These are phyloP conservation scores for Microthyrium microscopicum DNA, from an alignment of 2,329 filamentous ascomycete genomes.

Conservation along the genomic window DNA sequence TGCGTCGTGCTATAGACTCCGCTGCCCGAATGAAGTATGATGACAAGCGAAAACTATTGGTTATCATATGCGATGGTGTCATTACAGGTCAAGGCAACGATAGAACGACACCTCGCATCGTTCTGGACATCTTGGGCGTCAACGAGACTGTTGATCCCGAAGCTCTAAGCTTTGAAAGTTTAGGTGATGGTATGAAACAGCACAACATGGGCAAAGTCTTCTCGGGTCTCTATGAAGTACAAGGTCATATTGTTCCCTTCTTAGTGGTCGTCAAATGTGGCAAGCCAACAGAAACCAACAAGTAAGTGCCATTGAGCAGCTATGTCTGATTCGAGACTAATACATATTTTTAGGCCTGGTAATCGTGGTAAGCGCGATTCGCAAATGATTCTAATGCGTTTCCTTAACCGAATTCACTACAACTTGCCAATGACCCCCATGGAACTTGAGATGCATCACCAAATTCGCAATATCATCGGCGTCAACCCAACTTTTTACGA, in stretches of 20 bases:
- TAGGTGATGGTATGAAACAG: constrained; percentile 90
- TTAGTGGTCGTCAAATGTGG: constrained; percentile 93
- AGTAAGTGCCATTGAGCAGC: constrained; percentile 15
- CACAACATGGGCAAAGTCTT: constrained; percentile 99
- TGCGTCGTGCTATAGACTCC: constrained; percentile 93
- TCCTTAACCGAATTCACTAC: constrained; percentile 98
- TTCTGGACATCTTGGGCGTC: constrained; percentile 91
- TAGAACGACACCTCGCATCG: constrained; percentile 83
- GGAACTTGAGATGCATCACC: constrained; percentile 96
- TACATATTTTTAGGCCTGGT: constrained; percentile 39
- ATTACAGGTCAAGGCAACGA: constrained; percentile 99
- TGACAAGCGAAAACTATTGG: constrained; percentile 89
- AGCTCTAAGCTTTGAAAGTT: constrained; percentile 86
- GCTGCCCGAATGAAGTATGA: constrained; percentile 92
- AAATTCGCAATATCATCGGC: constrained; percentile 96
- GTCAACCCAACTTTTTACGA: constrained; percentile 98
- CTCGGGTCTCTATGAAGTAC: constrained; percentile 91
- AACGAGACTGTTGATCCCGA: constrained; percentile 88
- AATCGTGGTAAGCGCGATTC: constrained; percentile 99
- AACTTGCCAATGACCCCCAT: constrained; percentile 90
- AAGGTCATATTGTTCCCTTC: constrained; percentile 96
- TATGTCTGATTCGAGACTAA: constrained; percentile 5
- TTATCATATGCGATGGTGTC: constrained; percentile 94
- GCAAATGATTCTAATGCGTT: constrained; percentile 96
- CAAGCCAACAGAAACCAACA: constrained; percentile 56